Evolutionary conservation across 805 yeast genomes (phyloP).

Genomic region (Groenewaldozyma salmanticensis): DNA sequence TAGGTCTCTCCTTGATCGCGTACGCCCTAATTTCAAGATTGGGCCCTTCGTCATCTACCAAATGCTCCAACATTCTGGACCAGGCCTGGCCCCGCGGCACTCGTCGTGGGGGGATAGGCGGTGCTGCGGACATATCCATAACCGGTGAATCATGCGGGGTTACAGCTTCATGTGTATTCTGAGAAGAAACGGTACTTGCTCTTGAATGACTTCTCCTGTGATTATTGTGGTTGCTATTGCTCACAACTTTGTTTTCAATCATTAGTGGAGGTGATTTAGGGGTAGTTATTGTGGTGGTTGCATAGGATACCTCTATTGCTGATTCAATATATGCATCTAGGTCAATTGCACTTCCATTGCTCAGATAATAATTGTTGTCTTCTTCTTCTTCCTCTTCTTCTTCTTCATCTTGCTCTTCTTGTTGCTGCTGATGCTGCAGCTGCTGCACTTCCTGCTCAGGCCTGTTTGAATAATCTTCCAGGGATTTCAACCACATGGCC

Average conservation of each 20-base stretch:
- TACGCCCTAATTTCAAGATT: not conserved
- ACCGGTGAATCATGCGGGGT: not conserved
- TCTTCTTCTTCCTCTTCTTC: not conserved
- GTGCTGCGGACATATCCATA: not conserved
- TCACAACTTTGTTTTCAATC: not conserved
- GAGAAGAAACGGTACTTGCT: not conserved
- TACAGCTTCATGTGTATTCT: not conserved
- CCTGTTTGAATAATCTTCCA: constrained; percentile 12
- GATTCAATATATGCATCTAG: not conserved
- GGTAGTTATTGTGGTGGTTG: not conserved
- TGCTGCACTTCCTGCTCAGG: not conserved
- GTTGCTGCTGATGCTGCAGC: not conserved
- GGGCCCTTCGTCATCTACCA: not conserved
- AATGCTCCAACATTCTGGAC: not conserved
- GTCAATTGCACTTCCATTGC: no score
- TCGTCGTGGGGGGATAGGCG: no score
- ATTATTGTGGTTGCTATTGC: no score
- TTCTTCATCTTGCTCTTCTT: not conserved
- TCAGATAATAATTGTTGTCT: not conserved
- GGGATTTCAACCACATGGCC: constrained; percentile 9
- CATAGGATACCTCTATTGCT: not conserved
- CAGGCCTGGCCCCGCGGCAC: not conserved
- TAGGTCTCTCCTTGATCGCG: not conserved
- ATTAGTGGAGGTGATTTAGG: not conserved
- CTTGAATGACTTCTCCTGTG: not conserved